Evolutionary conservation across 306 rosid species (phyloP).

Genomic region (Fragaria iinumae): DNA sequence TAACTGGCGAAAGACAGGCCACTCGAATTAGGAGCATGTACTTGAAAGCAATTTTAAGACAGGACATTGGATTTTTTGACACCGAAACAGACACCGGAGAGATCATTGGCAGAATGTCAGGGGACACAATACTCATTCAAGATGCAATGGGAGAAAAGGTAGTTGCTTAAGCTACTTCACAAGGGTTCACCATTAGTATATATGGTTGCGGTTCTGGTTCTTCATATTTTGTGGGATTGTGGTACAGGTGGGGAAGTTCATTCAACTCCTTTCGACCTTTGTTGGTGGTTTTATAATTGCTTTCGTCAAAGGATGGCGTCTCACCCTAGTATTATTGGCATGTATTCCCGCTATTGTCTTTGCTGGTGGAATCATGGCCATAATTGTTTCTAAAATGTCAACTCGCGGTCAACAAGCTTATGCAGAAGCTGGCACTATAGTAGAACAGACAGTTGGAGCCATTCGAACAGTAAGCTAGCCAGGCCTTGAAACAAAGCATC

Average conservation of each 20-base stretch:
- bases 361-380: constrained; percentile 48
- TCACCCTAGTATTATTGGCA: constrained; percentile 55
- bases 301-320: constrained; percentile 66
- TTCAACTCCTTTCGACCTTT: constrained; percentile 67
- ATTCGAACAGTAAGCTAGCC: constrained; percentile 71
- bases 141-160: constrained; percentile 96
- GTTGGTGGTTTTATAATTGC: constrained; percentile 68
- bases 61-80: constrained; percentile 84
- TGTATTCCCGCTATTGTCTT: constrained; percentile 57
- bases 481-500: neutral
- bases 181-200: neutral
- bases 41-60: constrained; percentile 73
- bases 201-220: neutral
- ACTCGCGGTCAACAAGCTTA: constrained; percentile 81
- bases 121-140: constrained; percentile 90
- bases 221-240: constrained; percentile 3
- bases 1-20: constrained; percentile 90
- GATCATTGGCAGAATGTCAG: constrained; percentile 86
- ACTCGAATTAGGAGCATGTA: constrained; percentile 68
- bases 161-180: neutral
- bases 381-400: constrained; percentile 54
- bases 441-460: constrained; percentile 78
- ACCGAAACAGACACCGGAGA: constrained; percentile 80
- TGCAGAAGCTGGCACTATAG: constrained; percentile 81
- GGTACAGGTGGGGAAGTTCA: constrained; percentile 81